Evolutionary conservation across 257 asterid genomes (phyloP).

Genomic region (Cinchona pubescens): DNA sequence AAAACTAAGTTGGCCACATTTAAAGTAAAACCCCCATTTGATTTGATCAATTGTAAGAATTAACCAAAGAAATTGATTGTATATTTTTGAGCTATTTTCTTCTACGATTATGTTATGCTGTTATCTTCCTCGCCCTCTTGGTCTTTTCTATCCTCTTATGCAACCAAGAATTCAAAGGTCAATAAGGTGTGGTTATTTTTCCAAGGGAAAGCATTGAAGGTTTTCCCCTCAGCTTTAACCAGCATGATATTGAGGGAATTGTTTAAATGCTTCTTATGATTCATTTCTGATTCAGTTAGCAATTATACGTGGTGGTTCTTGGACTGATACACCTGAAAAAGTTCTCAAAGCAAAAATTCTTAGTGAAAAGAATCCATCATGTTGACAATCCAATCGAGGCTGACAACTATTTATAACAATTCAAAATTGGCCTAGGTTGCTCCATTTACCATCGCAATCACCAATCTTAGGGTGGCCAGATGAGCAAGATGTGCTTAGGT

Average conservation of each 20-base stretch:
- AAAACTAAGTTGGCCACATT: not conserved
- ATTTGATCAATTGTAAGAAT: not conserved
- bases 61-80: not conserved
- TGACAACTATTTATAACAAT: not conserved
- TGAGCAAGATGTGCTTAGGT: not conserved
- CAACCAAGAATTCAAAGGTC: not conserved
- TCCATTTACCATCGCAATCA: not conserved
- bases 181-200: not conserved
- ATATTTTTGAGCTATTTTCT: too few relatives aligned
- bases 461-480: not conserved
- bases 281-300: slow-evolving; percentile 6
- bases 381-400: not conserved
- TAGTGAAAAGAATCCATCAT: not conserved
- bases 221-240: not conserved
- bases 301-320: not conserved
- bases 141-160: not conserved
- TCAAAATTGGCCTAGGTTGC: not conserved
- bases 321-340: not conserved
- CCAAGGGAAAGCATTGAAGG: not conserved
- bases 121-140: not conserved
- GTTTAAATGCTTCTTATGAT: slow-evolving; percentile 11
- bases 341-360: not conserved
- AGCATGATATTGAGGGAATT: slow-evolving; percentile 8
- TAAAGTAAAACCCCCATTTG: not conserved
- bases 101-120: not conserved